Evolutionary conservation across 441 rosid genomes (phyloP), one percentile per base, ranked within the genome.

Genomic region (Gossypium aridum): DNA sequence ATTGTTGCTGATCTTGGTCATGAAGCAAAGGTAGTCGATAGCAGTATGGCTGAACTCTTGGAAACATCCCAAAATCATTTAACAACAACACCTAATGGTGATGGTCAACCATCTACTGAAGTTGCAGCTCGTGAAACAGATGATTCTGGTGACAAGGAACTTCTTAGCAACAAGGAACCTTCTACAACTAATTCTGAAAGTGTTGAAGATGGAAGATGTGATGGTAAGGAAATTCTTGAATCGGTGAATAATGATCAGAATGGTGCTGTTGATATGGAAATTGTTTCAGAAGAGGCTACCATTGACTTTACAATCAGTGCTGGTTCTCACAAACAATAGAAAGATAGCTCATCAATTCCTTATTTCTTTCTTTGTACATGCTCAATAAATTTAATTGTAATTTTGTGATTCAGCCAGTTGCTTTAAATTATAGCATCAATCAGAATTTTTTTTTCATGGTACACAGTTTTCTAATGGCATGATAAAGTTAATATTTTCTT

Each of bases 41-140:
- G 49, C 63, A 28, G 10, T 14, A n/a, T 25, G 17, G 19, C 65
- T 71, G 59, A 47, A 54, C 6, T 23, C 31, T 70, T 68, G 2
- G 75, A 83, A 68, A 12, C 75, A 22, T 66, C 62, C 51, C 54
- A 47, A 17, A 68, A 56, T 69, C 61, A 56, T 57, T 49, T 64
- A 0, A 68, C 75, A 23, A 45, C 10, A 5, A 23, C 64, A 0
- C 74, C 31, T 39, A 17, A 59, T 25, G 26, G 26, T 49, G 74
- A 63, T 5, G 13, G 66, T 62, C 66, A 65, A 54, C 66, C 70
- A 62, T 23, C 53, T 49, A n/a, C 7, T n/a, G 75, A 72, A 49
- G 76, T 49, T 51, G 77, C 75, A 47, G 59, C 65, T 22, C 61
- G 51, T 45, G 81, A 70, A 77, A 74, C 37, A 14, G 39, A 67